These are phyloP conservation scores for Camellia granthamiana DNA, from an alignment of 148 eudicot genomes.

Conservation along the genomic window DNA sequence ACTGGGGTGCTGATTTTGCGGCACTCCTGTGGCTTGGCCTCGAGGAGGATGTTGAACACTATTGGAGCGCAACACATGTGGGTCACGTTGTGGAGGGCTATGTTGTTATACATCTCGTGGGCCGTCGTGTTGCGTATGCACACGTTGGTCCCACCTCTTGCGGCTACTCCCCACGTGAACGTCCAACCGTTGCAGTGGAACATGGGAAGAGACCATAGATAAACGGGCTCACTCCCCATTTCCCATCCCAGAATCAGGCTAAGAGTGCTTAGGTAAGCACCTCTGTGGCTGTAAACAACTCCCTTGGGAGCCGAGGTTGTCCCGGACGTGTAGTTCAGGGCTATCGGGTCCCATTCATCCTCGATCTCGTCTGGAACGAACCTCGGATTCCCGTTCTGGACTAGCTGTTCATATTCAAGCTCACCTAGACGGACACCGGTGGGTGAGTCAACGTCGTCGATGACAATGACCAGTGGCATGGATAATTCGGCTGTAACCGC, in stretches of 20 bases:
- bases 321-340: constrained; percentile 85
- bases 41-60: constrained; percentile 63
- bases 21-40: constrained; percentile 44
- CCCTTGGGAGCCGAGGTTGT: constrained; percentile 85
- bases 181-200: constrained; percentile 99
- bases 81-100: constrained; percentile 55
- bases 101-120: constrained; percentile 46
- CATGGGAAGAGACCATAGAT: constrained; percentile 91
- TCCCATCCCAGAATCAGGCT: constrained; percentile 75
- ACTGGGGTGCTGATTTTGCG: constrained; percentile 27
- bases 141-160: constrained; percentile 89
- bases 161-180: constrained; percentile 95
- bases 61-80: constrained; percentile 91
- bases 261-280: constrained; percentile 75
- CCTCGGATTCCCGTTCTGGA: constrained; percentile 38
- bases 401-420: constrained; percentile 64
- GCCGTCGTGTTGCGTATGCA: constrained; percentile 74
- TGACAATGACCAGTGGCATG: constrained; percentile 47
- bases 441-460: constrained; percentile 55
- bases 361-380: constrained; percentile 26
- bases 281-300: constrained; percentile 85
- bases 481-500: neutral
- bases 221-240: constrained; percentile 75
- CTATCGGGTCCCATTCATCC: constrained; percentile 84
- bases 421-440: constrained; percentile 47